Evolutionary conservation across 768 basidiomycete species (phyloP), one percentile per base, ranked within the genome.

Genomic region (Leucosporidium creatinivorum): DNA sequence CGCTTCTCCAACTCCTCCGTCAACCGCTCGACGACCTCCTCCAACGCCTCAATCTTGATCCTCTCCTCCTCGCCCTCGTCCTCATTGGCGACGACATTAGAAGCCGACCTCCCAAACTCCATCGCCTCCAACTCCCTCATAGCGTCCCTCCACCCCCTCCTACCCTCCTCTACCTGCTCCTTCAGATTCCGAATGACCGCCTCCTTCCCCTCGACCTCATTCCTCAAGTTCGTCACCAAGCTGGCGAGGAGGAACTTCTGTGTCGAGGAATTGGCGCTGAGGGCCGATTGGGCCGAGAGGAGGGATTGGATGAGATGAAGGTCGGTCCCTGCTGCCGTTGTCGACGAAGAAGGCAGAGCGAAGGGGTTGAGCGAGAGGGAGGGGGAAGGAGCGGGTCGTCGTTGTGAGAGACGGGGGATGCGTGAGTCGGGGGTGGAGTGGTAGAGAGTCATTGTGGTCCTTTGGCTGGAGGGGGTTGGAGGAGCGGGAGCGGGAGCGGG

Each of bases 1-100:
- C 70, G 48, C 15, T 62, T 68, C 44, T 72, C 70, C 59, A 72
- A 63, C 57, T 72, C 70, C 58, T 66, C 67, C 3, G 70, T 65
- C 10, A 72, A 52, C 8, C 66, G 49, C 33, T 33, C 10, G 23
- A 66, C 62, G 9, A 68, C 62, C 31, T 72, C 67, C 39, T 72
- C 70, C 26, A 72, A 57, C 9, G 70, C 65, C 10, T 44, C 65
- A 21, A 69, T 19, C 50, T 66, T 63, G 47, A 23, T 30, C 17
- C 63, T 51, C 2, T 23, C 15, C 26, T 57, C 56, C 47, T 25
- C 54, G 9, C 18, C 33, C n/a, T 33, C 39, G 12, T n/a, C 51
- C 55, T n/a, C n/a, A n/a, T n/a, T n/a, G n/a, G n/a, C 33, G 33
- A 33, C 33, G 33, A 33, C 48, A 36, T 15, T n/a, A 10, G 61